phyloP scores from a whole-genome alignment of 192 early-diverging fungal species.

The Umbelopsis vinacea region DNA sequence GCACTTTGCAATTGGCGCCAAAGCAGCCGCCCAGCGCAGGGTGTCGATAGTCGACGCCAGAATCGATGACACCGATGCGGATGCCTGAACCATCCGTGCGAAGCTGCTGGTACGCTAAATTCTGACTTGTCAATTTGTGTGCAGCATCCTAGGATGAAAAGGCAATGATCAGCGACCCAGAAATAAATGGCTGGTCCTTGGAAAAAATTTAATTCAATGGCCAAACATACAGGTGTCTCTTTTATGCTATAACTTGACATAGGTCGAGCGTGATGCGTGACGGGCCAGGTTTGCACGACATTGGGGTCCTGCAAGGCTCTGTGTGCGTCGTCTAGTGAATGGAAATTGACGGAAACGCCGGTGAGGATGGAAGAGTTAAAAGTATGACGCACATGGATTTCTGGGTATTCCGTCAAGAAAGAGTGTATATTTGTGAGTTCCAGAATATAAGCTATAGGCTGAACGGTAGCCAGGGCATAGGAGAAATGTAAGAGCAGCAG shows the following conservation, averaged over 20 bases:
- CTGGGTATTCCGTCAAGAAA: neutral
- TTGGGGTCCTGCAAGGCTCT: slow-evolving; percentile 5
- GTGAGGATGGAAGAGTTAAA: slow-evolving; percentile 27
- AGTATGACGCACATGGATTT: slow-evolving; percentile 1
- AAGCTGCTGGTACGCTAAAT: slow-evolving; percentile 50
- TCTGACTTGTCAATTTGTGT: slow-evolving; percentile 55
- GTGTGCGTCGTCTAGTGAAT: slow-evolving; percentile 9
- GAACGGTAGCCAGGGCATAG: neutral
- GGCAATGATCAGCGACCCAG: slow-evolving; percentile 2
- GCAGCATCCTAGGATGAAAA: slow-evolving; percentile 25
- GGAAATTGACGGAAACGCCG: slow-evolving; percentile 27
- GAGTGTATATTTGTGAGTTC: neutral
- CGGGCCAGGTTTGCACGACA: slow-evolving; percentile 32
- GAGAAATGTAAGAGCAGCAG: neutral
- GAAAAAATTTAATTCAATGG: neutral
- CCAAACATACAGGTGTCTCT: neutral
- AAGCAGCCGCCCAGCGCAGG: slow-evolving; percentile 69
- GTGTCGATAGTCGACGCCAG: slow-evolving; percentile 61
- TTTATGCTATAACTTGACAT: neutral
- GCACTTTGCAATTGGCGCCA: slow-evolving; percentile 58
- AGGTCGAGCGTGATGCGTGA: slow-evolving; percentile 25
- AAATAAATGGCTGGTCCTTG: neutral
- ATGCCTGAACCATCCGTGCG: slow-evolving; percentile 62
- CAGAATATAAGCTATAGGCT: neutral
- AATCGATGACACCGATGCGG: slow-evolving; percentile 71